Evolutionary conservation across 2,329 filamentous ascomycete genomes (phyloP).

Genomic region (Penicillium sp.): DNA sequence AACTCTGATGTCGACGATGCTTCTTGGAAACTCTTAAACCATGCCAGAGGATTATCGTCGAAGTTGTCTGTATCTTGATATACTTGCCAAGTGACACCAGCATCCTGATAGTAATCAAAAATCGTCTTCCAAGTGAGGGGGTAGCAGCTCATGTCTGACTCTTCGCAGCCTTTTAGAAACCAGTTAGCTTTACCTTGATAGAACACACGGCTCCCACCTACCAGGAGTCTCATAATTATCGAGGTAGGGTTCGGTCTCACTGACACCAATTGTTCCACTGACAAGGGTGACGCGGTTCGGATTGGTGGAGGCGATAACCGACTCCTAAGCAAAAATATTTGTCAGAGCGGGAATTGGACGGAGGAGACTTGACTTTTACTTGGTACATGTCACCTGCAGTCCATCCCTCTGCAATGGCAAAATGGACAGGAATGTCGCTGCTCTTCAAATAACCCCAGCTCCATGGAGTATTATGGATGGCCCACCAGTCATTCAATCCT

Average conservation of each 20-base stretch:
- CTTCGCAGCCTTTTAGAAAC: no score
- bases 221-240: conserved; percentile 54
- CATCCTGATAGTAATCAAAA: conserved; percentile 52
- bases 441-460: conserved; percentile 54
- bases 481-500: conserved; percentile 56
- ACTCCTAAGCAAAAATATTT: no score
- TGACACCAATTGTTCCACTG: conserved; percentile 34
- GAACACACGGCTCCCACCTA: no score
- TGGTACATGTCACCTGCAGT: conserved; percentile 60
- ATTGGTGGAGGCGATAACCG: conserved; percentile 49
- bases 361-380: conserved; percentile 15
- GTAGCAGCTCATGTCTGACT: conserved; percentile 38
- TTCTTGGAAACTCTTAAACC: conserved; percentile 53
- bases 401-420: conserved; percentile 56
- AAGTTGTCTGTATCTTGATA: conserved; percentile 55
- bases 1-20: no score
- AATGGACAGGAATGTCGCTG: conserved; percentile 55
- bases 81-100: conserved; percentile 53
- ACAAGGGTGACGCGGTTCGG: conserved; percentile 55
- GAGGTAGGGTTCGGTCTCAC: conserved; percentile 45
- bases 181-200: no score
- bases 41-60: conserved; percentile 56
- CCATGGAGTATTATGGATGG: conserved; percentile 54
- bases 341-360: no score
- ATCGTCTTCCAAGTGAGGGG: conserved; percentile 58